Evolutionary conservation across 495 filamentous ascomycete species (phyloP).

Genomic region (Emericellopsis terricola): DNA sequence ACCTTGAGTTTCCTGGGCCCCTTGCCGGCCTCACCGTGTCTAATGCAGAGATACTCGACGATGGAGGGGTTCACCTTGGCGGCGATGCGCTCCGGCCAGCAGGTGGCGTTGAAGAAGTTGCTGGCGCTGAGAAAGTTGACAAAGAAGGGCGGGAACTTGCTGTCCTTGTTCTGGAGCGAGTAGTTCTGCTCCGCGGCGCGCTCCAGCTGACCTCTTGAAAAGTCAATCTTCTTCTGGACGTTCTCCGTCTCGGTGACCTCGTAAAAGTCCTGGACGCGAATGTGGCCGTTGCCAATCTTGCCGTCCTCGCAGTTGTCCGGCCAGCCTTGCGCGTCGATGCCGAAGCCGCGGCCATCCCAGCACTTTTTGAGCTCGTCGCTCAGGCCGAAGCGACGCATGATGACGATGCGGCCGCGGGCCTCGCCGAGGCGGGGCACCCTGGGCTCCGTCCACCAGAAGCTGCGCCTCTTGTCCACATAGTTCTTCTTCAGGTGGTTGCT

Average conservation of each 20-base stretch:
- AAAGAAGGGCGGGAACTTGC: slow-evolving; percentile 43
- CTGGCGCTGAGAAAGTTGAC: slow-evolving; percentile 82
- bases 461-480: slow-evolving; percentile 39
- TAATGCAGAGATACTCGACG: slow-evolving; percentile 56
- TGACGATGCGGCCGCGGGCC: slow-evolving; percentile 64
- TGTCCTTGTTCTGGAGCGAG: slow-evolving; percentile 10
- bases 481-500: slow-evolving; percentile 48
- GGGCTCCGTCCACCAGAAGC: slow-evolving; percentile 61
- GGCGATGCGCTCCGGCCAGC: slow-evolving; percentile 92
- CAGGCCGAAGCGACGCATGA: slow-evolving; percentile 64
- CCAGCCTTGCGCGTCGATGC: slow-evolving; percentile 72
- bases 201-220: slow-evolving; percentile 54
- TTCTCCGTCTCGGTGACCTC: slow-evolving; percentile 60
- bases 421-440: slow-evolving; percentile 70
- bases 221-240: slow-evolving; percentile 64
- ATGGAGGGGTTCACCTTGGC: slow-evolving; percentile 82
- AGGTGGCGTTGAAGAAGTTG: slow-evolving; percentile 82
- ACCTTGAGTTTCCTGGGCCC: slow-evolving; percentile 20
- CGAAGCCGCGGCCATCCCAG: slow-evolving; percentile 49
- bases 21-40: slow-evolving; percentile 33
- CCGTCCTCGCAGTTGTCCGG: slow-evolving; percentile 75
- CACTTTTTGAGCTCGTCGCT: slow-evolving; percentile 35
- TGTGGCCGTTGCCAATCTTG: slow-evolving; percentile 45
- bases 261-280: slow-evolving; percentile 91
- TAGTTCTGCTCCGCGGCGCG: slow-evolving; percentile 37